These are phyloP conservation scores for Calonectria ilicicola DNA, from an alignment of 2,329 filamentous ascomycete genomes.

Conservation along the genomic window DNA sequence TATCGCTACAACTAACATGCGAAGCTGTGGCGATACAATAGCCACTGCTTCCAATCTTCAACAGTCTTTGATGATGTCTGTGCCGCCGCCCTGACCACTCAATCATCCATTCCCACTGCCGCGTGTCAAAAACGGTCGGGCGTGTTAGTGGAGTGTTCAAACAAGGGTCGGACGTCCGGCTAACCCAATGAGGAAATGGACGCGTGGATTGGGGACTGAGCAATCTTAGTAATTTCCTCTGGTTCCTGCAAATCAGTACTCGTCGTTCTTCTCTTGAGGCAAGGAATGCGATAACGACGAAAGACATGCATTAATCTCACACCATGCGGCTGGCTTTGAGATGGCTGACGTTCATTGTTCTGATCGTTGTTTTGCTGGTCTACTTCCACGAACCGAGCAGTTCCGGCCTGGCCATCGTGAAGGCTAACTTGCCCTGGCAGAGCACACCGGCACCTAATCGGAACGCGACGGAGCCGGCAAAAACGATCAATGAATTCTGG, in stretches of 20 bases:
- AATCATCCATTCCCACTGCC: background rate
- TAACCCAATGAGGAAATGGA: background rate
- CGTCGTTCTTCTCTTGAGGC: background rate
- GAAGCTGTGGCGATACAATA: background rate
- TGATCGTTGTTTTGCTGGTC: background rate
- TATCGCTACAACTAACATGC: background rate
- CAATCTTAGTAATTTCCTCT: conserved; percentile 6
- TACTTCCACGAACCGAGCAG: background rate
- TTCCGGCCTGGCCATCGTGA: background rate
- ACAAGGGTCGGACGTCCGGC: background rate
- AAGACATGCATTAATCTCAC: conserved; percentile 14
- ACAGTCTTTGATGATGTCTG: background rate
- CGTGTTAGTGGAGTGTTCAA: background rate
- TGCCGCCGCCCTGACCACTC: background rate
- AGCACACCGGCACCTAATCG: background rate
- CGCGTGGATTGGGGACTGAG: background rate
- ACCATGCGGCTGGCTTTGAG: conserved; percentile 24
- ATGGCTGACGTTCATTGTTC: conserved; percentile 13
- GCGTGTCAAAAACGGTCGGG: background rate
- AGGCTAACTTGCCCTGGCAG: background rate
- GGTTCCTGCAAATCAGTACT: background rate
- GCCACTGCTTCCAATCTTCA: background rate
- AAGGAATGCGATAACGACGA: background rate
- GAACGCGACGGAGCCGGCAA: background rate
- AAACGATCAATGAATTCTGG: conserved; percentile 5